phyloP scores from a whole-genome alignment of 2,329 filamentous ascomycete genomes.

The Colletotrichum kahawae region DNA sequence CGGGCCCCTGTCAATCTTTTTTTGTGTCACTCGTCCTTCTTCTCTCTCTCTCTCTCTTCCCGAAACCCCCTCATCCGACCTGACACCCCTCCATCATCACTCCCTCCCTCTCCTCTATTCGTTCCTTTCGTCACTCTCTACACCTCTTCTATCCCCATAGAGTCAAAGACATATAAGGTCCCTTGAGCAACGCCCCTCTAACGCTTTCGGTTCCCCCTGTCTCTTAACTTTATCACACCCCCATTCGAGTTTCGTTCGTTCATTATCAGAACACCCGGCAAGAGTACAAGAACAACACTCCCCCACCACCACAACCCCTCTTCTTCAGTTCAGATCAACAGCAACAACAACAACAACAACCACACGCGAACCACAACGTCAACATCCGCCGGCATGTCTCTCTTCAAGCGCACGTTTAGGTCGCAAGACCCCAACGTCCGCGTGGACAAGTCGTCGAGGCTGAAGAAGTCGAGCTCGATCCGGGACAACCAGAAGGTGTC shows the following conservation, averaged over 20 bases:
- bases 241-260: constrained; percentile 24
- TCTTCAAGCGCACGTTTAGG: constrained; percentile 90
- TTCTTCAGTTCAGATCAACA: constrained; percentile 6
- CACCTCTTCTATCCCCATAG: constrained; percentile 28
- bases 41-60: constrained; percentile 35
- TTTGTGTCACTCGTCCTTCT: constrained; percentile 42
- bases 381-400: constrained; percentile 56
- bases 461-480: constrained; percentile 64
- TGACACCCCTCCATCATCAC: constrained; percentile 36
- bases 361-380: neutral
- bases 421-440: constrained; percentile 71
- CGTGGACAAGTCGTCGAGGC: constrained; percentile 86
- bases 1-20: constrained; percentile 57
- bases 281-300: neutral
- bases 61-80: constrained; percentile 35
- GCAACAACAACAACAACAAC: neutral
- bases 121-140: constrained; percentile 62
- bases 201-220: constrained; percentile 40
- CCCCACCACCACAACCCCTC: neutral
- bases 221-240: constrained; percentile 29
- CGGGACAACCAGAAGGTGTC: constrained; percentile 80
- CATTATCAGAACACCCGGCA: neutral
- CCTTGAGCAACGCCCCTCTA: constrained; percentile 14
- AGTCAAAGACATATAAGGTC: constrained; percentile 16
- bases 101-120: constrained; percentile 17